These are phyloP conservation scores for Monosporascus sp. DNA, from an alignment of 2,329 filamentous ascomycete species.

Conservation along the genomic window DNA sequence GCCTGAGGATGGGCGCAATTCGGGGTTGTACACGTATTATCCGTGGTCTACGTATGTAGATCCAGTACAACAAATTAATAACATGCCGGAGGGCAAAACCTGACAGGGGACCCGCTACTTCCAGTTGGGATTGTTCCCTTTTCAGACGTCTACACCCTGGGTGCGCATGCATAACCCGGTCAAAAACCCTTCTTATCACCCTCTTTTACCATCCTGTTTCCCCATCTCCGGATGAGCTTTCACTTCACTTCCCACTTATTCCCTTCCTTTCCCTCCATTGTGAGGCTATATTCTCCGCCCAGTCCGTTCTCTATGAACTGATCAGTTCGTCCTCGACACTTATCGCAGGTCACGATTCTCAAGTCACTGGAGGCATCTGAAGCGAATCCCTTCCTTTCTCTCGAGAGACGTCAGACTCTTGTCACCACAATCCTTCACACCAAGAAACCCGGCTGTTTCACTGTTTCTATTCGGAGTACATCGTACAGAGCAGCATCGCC, in stretches of 20 bases:
- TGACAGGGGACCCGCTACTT: no score
- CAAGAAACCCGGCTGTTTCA: conserved; percentile 30
- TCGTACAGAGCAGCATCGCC: background rate
- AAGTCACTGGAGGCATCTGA: background rate
- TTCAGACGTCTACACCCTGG: no score
- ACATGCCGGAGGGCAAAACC: no score
- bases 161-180: background rate
- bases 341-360: background rate
- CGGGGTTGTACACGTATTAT: no score
- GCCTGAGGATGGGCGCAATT: no score
- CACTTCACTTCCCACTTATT: background rate
- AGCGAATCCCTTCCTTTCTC: conserved; percentile 14
- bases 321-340: background rate
- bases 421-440: conserved; percentile 15
- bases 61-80: no score
- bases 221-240: background rate
- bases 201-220: background rate
- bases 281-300: background rate
- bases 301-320: background rate
- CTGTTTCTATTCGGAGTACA: conserved; percentile 20
- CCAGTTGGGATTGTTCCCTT: no score
- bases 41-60: no score
- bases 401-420: conserved; percentile 9
- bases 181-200: background rate
- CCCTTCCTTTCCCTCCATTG: background rate